A percentile compares a stretch with the other conserved stretches of the same genome.
Conservation (phyloP, 228 moss, liverwort and hornwort species). For the Sphagnum magellanicum region DNA sequence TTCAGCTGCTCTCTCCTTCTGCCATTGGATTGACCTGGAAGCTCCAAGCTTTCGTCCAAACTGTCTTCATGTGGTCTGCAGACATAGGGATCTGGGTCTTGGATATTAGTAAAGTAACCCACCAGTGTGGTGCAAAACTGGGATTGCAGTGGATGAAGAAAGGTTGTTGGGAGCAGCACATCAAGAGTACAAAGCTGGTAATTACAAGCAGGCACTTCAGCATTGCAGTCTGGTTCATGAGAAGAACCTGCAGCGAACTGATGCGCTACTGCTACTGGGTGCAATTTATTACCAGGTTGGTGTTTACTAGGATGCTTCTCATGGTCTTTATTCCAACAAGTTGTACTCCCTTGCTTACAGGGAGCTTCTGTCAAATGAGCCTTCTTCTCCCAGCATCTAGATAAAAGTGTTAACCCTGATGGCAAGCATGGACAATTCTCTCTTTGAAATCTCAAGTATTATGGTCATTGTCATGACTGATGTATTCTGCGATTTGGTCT, state of each 20-base stretch:
- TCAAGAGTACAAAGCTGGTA: slow-evolving; percentile 87
- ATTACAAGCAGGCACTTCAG: slow-evolving; percentile 69
- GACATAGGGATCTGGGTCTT: neutral
- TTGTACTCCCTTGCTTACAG: too few species aligned
- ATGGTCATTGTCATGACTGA: neutral
- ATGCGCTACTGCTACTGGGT: slow-evolving; percentile 74
- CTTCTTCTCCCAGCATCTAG: too few species aligned
- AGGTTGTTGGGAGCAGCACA: slow-evolving; percentile 69
- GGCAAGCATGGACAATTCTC: neutral
- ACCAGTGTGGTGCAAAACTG: neutral
- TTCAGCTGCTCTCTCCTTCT: neutral
- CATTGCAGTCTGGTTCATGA: slow-evolving; percentile 69
- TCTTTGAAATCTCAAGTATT: neutral
- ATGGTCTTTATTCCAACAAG: too few species aligned
- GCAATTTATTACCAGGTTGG: slow-evolving; percentile 95
- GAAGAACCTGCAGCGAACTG: slow-evolving; percentile 73
- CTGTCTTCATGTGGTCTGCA: neutral
- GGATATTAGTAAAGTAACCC: neutral
- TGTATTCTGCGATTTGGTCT: neutral
- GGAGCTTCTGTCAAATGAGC: too few species aligned
- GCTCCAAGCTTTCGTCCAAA: too few species aligned
- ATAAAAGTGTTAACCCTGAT: neutral
- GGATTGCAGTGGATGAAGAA: slow-evolving; percentile 58
- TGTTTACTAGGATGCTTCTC: too few species aligned
- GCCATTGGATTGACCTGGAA: neutral